phyloP scores from a whole-genome alignment of 495 filamentous ascomycete species.

The Astrothelium macrocarpum region DNA sequence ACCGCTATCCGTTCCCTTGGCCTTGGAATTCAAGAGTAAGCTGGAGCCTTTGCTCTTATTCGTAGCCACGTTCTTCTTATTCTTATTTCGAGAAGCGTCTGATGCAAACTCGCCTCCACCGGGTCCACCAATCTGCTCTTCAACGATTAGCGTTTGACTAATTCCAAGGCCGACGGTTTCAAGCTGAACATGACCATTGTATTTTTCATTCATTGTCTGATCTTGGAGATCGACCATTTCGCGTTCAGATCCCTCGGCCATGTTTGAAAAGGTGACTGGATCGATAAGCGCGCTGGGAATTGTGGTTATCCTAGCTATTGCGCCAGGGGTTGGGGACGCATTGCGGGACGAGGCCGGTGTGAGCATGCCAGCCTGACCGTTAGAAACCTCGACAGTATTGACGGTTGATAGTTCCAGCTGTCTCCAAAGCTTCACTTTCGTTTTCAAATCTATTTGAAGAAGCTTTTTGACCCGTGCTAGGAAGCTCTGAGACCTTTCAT shows the following conservation, averaged over 20 bases:
- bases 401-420: conserved; percentile 41
- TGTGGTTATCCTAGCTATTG: conserved; percentile 27
- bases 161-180: conserved; percentile 53
- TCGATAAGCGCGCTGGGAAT: conserved; percentile 58
- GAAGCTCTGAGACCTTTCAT: conserved; percentile 59
- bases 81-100: conserved; percentile 33
- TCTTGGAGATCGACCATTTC: conserved; percentile 62
- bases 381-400: conserved; percentile 21
- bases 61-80: conserved; percentile 31
- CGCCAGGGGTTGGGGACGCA: conserved; percentile 36
- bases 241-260: conserved; percentile 58
- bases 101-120: conserved; percentile 56
- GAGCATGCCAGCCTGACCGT: conserved; percentile 37
- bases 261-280: conserved; percentile 54
- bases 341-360: conserved; percentile 52
- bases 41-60: conserved; percentile 17
- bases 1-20: conserved; percentile 38
- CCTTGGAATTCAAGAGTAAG: background rate
- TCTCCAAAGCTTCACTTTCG: conserved; percentile 73
- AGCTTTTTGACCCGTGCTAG: conserved; percentile 60
- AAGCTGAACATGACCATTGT: conserved; percentile 61
- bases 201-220: conserved; percentile 62
- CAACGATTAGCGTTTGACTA: conserved; percentile 63
- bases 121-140: conserved; percentile 54
- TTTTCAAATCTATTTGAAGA: conserved; percentile 51